Evolutionary conservation across 2,329 filamentous ascomycete genomes (phyloP).

Genomic region (Colletotrichum incanum): DNA sequence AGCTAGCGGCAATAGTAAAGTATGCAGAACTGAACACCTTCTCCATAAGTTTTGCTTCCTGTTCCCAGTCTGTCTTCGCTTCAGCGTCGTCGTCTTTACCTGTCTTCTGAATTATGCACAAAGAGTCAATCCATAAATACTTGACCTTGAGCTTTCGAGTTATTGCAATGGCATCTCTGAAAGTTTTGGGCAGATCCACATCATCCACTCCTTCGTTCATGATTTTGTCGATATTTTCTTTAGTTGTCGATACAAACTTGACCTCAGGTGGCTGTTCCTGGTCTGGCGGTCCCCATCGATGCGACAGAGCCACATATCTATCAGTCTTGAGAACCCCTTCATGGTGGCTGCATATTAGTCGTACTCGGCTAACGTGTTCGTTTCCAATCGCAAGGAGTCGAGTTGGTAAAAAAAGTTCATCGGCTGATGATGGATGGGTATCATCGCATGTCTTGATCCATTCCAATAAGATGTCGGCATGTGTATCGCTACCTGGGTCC

Average conservation of each 20-base stretch:
- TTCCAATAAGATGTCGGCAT: not conserved
- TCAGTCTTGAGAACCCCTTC: not conserved
- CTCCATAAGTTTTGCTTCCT: slow-evolving; percentile 22
- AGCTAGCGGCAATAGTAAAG: not conserved
- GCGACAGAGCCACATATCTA: slow-evolving; percentile 15
- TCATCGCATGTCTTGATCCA: slow-evolving; percentile 1
- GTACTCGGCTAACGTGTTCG: not conserved
- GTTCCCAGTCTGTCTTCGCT: slow-evolving; percentile 5
- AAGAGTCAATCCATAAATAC: slow-evolving; percentile 44
- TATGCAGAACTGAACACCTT: slow-evolving; percentile 15
- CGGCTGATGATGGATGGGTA: not conserved
- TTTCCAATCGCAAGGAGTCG: not conserved
- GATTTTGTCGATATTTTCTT: not conserved
- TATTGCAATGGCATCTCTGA: slow-evolving; percentile 29
- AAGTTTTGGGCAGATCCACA: slow-evolving; percentile 29
- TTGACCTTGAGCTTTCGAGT: slow-evolving; percentile 26
- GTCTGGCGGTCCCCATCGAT: not conserved
- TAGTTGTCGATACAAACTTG: not conserved
- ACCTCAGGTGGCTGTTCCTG: not conserved
- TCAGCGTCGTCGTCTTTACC: slow-evolving; percentile 38
- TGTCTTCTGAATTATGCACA: slow-evolving; percentile 45
- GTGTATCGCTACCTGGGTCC: not conserved
- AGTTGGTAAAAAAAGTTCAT: not conserved
- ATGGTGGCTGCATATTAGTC: not conserved
- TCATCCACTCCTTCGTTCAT: not conserved